These are phyloP conservation scores for Aureobasidium pullulans DNA, from an alignment of 2,329 filamentous ascomycete species.

Conservation along the genomic window DNA sequence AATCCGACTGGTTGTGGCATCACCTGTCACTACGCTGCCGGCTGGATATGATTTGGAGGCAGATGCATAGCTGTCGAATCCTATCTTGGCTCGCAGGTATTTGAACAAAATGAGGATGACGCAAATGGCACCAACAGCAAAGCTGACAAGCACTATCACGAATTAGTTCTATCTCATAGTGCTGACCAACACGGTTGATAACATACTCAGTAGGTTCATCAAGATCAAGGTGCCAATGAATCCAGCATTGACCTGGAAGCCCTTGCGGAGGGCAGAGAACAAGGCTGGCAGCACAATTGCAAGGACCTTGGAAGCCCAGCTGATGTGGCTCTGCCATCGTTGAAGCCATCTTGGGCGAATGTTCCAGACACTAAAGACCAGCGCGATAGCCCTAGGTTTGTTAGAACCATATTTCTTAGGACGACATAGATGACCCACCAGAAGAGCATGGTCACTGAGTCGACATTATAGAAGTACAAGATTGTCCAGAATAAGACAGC, in stretches of 20 bases:
- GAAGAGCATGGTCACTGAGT: slow-evolving; percentile 13
- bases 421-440: background rate
- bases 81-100: slow-evolving; percentile 15
- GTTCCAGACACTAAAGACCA: slow-evolving; percentile 18
- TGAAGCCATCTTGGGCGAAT: slow-evolving; percentile 8
- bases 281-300: slow-evolving; percentile 16
- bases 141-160: slow-evolving; percentile 16
- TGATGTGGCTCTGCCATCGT: background rate
- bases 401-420: background rate
- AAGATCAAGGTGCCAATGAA: slow-evolving; percentile 13
- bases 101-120: slow-evolving; percentile 18
- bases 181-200: background rate
- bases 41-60: slow-evolving; percentile 7
- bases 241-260: slow-evolving; percentile 10
- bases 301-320: slow-evolving; percentile 9
- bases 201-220: slow-evolving; percentile 16
- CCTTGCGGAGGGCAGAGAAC: slow-evolving; percentile 11
- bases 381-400: slow-evolving; percentile 15
- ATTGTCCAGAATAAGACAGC: slow-evolving; percentile 18
- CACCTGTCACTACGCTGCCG: background rate
- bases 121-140: slow-evolving; percentile 16
- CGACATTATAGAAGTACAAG: slow-evolving; percentile 17
- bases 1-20: background rate
- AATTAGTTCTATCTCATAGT: background rate
- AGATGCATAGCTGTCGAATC: slow-evolving; percentile 12